Evolutionary conservation across 2,329 filamentous ascomycete genomes (phyloP).

Genomic region (Fusarium verticillioides): DNA sequence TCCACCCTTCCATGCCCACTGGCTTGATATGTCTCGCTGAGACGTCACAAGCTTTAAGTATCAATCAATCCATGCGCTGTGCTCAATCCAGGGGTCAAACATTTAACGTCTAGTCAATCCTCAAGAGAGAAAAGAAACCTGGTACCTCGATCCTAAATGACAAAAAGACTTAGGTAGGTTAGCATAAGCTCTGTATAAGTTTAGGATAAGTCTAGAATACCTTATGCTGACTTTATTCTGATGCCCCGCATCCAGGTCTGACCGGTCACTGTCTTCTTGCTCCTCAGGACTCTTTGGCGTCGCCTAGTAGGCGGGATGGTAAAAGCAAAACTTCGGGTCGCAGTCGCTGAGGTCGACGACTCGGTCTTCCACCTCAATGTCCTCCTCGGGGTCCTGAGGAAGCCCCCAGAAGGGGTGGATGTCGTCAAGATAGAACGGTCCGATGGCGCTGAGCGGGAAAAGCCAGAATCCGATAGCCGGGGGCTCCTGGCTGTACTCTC

Average conservation of each 20-base stretch:
- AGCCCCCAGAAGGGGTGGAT: background rate
- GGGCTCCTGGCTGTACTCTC: background rate
- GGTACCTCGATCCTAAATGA: background rate
- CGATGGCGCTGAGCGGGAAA: background rate
- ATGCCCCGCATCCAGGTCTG: background rate
- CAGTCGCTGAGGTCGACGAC: background rate
- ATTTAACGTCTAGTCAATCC: background rate
- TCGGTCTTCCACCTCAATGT: background rate
- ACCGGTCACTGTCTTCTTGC: background rate
- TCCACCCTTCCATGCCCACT: background rate
- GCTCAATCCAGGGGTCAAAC: background rate
- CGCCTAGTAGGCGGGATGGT: background rate
- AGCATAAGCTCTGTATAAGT: background rate
- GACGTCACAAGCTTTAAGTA: no score
- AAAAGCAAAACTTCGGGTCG: background rate
- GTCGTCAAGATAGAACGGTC: background rate
- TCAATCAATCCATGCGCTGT: no score
- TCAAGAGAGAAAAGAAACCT: background rate
- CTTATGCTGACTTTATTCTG: background rate
- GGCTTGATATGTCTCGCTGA: no score
- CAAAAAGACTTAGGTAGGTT: background rate
- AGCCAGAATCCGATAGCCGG: background rate
- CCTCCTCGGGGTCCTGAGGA: accelerated
- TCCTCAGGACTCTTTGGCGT: background rate
- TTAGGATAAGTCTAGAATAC: background rate